Base-by-base conservation (phyloP, 208 protist genomes). In the Naegleria fowleri region DNA sequence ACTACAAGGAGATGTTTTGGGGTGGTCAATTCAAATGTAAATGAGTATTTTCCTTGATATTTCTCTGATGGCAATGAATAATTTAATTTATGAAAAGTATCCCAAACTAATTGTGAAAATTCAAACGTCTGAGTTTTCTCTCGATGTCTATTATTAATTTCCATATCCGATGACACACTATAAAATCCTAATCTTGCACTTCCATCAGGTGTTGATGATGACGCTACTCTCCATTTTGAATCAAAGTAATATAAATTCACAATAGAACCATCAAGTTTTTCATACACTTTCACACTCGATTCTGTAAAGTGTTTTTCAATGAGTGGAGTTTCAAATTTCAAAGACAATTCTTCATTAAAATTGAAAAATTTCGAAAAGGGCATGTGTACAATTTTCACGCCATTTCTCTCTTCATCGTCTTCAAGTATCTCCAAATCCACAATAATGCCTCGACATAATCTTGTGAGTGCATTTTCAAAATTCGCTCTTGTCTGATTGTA, bases 311-410 rank as follows among this genome's bases (percentile, higher is more conserved):
- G 55, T 67, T 67, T 29, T 67, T 15, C 11, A 39, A 48, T 22
- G 29, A 67, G 3, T 67, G 38, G 13, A 15, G 29, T 43, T 36
- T 52, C 41, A 33, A 29, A 29, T 5, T 90, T 76, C 6, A 25
- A 11, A n/a, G 86, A 25, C 0, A 39, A 25, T 39, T 6, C 15
- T 76, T 90, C 86, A 41, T 76, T 43, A 6, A 40, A 76, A 76
- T 90, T 90, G 33, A 90, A 90, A 90, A 90, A 90, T n/a, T 90
- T 90, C 39, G 6, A 38, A 36, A 67, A 90, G 9, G 86, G 86
- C 33, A 43, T 39, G 33, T 22, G 25, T 5, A 90, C 43, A 88
- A 88, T 88, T 29, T 58, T 58, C 16, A n/a, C n/a, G 0, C 55
- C 19, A 87, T 52, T 38, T n/a, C n/a, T n/a, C n/a, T n/a, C n/a